Percentiles rank a stretch among this genome's conserved stretches.
Evolutionary conservation across 495 filamentous ascomycete species (phyloP).

Genomic region (Podospora australis): DNA sequence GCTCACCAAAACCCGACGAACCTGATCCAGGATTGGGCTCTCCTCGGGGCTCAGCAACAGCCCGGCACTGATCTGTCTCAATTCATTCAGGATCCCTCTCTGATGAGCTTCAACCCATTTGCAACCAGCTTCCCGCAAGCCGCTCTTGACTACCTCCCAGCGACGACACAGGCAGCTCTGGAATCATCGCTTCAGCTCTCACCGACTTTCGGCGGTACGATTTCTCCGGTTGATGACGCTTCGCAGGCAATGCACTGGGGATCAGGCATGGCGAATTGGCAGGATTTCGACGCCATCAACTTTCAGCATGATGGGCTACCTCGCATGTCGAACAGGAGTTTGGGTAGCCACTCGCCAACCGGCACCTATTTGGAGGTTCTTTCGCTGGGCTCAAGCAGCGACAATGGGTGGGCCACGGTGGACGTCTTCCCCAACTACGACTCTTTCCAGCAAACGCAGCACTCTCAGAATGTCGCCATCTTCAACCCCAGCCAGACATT

Average conservation of each 20-base stretch:
- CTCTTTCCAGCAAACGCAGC: slow-evolving; percentile 40
- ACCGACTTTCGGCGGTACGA: slow-evolving; percentile 49
- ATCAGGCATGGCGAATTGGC: slow-evolving; percentile 57
- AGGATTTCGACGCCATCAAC: slow-evolving; percentile 60
- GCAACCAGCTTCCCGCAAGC: slow-evolving; percentile 45
- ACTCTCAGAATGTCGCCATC: slow-evolving; percentile 54
- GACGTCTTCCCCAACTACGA: slow-evolving; percentile 50
- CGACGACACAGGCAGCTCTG: slow-evolving; percentile 59
- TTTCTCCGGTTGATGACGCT: slow-evolving; percentile 57
- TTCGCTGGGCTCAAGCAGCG: slow-evolving; percentile 71
- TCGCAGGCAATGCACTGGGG: slow-evolving; percentile 58
- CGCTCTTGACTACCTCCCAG: slow-evolving; percentile 63
- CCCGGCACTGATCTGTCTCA: slow-evolving; percentile 46
- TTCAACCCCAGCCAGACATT: slow-evolving; percentile 83
- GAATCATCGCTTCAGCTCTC: slow-evolving; percentile 61
- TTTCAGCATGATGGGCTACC: slow-evolving; percentile 47
- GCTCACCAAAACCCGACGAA: slow-evolving; percentile 36
- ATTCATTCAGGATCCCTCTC: slow-evolving; percentile 42
- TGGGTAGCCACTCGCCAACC: slow-evolving; percentile 75
- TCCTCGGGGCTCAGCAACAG: slow-evolving; percentile 48
- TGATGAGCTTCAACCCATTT: slow-evolving; percentile 47
- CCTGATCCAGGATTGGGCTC: slow-evolving; percentile 48
- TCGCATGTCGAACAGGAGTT: slow-evolving; percentile 43
- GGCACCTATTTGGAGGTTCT: slow-evolving; percentile 77
- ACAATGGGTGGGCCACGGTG: slow-evolving; percentile 75